These are phyloP conservation scores for Epichloe uncinata DNA, from an alignment of 2,329 filamentous ascomycete species.

Conservation along the genomic window DNA sequence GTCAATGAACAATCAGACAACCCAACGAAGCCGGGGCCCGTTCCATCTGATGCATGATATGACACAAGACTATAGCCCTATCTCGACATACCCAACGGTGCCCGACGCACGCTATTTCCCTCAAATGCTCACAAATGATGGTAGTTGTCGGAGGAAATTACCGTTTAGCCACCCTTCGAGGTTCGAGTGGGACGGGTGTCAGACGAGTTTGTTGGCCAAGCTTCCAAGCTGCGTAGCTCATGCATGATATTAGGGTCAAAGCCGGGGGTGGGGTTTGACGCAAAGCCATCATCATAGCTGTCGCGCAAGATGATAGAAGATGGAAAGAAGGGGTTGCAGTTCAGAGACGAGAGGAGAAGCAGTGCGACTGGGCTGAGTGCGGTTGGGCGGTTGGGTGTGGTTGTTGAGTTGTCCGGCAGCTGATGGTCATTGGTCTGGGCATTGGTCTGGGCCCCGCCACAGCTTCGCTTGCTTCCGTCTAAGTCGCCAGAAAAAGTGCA, in stretches of 20 bases:
- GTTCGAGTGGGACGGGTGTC: not conserved
- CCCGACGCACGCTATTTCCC: conserved; percentile 1
- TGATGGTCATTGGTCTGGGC: not conserved
- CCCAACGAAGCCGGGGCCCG: not conserved
- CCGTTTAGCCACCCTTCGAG: not conserved
- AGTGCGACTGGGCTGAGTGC: not conserved
- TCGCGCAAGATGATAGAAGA: not conserved
- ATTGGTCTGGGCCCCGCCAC: not conserved
- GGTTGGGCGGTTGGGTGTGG: not conserved
- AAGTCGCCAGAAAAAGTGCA: not conserved
- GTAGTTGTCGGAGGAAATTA: not conserved
- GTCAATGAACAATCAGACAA: not conserved
- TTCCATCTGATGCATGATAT: not conserved
- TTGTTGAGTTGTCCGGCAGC: not conserved
- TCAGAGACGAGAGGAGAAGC: not conserved
- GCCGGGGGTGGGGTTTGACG: not conserved
- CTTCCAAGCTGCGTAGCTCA: not conserved
- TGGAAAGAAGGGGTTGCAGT: too few species aligned
- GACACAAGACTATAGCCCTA: not conserved
- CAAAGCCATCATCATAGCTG: not conserved
- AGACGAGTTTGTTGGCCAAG: not conserved
- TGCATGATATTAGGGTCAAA: conserved; percentile 2
- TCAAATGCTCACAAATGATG: not conserved
- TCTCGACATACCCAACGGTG: conserved; percentile 3
- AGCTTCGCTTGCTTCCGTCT: not conserved